These are phyloP conservation scores for Rhizoctonia solani DNA, from an alignment of 1,284 basidiomycete species.

Conservation along the genomic window DNA sequence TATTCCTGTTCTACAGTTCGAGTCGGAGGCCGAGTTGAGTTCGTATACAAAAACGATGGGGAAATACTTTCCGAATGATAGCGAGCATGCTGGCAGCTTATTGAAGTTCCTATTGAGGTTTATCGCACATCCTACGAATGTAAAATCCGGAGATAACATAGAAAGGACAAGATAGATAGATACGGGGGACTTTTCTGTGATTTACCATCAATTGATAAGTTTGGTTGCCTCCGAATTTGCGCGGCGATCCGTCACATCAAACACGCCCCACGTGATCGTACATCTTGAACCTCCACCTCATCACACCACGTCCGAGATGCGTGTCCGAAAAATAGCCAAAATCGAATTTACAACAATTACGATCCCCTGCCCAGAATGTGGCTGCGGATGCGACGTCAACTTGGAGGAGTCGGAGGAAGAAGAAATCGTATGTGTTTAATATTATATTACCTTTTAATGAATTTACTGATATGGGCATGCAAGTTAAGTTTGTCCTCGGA, in stretches of 20 bases:
- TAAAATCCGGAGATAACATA: too few species aligned
- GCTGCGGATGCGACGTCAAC: not conserved
- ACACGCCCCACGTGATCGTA: too few species aligned
- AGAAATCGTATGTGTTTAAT: not conserved
- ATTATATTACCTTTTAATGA: not conserved
- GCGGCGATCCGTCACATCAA: too few species aligned
- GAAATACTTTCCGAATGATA: not conserved
- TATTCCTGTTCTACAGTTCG: not conserved
- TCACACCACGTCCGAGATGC: too few species aligned
- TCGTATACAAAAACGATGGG: not conserved
- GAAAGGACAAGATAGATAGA: too few species aligned
- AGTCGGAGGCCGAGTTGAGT: not conserved
- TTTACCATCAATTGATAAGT: too few species aligned
- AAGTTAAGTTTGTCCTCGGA: not conserved
- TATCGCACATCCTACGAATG: too few species aligned
- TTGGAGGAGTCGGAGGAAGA: not conserved
- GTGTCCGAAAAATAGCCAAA: too few species aligned
- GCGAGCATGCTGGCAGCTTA: conserved; percentile 1
- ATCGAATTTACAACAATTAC: not conserved
- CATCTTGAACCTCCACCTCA: too few species aligned
- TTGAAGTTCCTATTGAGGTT: too few species aligned
- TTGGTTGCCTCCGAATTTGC: too few species aligned
- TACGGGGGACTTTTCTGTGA: too few species aligned
- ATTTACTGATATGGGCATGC: not conserved
- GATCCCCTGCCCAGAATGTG: not conserved